phyloP scores from a whole-genome alignment of 2,329 filamentous ascomycete genomes.

The Fusarium protoensiforme region DNA sequence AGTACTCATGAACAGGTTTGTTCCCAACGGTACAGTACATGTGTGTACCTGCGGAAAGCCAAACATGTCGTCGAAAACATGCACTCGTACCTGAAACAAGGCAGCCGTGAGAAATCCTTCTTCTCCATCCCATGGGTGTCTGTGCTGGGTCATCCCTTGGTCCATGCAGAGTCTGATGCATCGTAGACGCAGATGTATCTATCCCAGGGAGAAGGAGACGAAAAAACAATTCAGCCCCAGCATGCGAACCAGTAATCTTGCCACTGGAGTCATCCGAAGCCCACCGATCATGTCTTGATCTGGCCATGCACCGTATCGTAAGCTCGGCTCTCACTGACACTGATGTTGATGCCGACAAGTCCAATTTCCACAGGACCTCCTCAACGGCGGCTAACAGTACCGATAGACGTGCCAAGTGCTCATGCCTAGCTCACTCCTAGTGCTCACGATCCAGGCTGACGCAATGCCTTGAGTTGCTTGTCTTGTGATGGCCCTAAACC shows the following conservation, averaged over 20 bases:
- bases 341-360: not conserved
- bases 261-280: conserved; percentile 15
- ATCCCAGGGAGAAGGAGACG: conserved; percentile 9
- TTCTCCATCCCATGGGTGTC: conserved; percentile 5
- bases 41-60: conserved; percentile 12
- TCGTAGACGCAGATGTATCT: conserved; percentile 13
- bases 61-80: conserved; percentile 11
- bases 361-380: conserved; percentile 37
- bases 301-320: not conserved
- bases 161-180: conserved; percentile 30
- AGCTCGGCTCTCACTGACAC: not conserved
- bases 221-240: conserved; percentile 28
- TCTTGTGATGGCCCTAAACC: conserved; percentile 38
- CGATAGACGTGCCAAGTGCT: conserved; percentile 32
- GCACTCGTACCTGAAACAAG: conserved; percentile 40
- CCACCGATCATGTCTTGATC: not conserved
- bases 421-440: conserved; percentile 21
- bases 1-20: conserved; percentile 33
- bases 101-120: conserved; percentile 19
- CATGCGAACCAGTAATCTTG: conserved; percentile 35
- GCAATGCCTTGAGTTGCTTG: conserved; percentile 37
- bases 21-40: conserved; percentile 19
- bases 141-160: conserved; percentile 34
- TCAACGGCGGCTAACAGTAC: conserved; percentile 29
- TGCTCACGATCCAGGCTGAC: conserved; percentile 40